Conservation (phyloP, 495 filamentous ascomycete species). For the Penicillium paradoxum region DNA sequence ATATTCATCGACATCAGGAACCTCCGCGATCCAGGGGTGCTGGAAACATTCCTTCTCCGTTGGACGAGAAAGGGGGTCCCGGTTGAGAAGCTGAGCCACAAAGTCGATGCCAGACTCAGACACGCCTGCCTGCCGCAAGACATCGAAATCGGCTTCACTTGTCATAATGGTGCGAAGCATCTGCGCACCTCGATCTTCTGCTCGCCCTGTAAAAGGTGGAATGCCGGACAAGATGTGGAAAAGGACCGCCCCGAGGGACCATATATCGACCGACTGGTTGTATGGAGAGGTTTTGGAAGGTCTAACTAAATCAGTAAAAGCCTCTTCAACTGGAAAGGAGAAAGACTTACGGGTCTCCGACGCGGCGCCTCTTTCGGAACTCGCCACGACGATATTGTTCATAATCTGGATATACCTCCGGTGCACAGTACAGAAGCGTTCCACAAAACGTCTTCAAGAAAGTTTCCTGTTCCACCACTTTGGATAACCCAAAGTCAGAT, state of each 20-base stretch:
- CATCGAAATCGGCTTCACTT: constrained; percentile 54
- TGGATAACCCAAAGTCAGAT: constrained; percentile 93
- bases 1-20: constrained; percentile 37
- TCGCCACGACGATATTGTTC: constrained; percentile 42
- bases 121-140: constrained; percentile 51
- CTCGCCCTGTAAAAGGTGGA: constrained; percentile 70
- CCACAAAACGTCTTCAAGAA: constrained; percentile 96
- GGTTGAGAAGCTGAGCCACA: constrained; percentile 68
- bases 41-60: constrained; percentile 57
- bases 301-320: constrained; percentile 25
- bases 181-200: constrained; percentile 50
- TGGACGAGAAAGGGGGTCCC: constrained; percentile 62
- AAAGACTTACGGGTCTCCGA: constrained; percentile 41
- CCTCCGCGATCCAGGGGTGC: constrained; percentile 62
- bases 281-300: constrained; percentile 57
- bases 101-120: constrained; percentile 66
- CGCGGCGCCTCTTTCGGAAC: constrained; percentile 48
- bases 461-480: constrained; percentile 82
- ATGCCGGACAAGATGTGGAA: constrained; percentile 71
- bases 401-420: constrained; percentile 90
- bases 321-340: neutral
- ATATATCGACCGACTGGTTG: constrained; percentile 85
- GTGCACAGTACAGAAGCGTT: constrained; percentile 91
- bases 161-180: constrained; percentile 85
- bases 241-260: constrained; percentile 88